Conservation (phyloP, 2,329 filamentous ascomycete species). For the Arthrinium puccinioides region DNA sequence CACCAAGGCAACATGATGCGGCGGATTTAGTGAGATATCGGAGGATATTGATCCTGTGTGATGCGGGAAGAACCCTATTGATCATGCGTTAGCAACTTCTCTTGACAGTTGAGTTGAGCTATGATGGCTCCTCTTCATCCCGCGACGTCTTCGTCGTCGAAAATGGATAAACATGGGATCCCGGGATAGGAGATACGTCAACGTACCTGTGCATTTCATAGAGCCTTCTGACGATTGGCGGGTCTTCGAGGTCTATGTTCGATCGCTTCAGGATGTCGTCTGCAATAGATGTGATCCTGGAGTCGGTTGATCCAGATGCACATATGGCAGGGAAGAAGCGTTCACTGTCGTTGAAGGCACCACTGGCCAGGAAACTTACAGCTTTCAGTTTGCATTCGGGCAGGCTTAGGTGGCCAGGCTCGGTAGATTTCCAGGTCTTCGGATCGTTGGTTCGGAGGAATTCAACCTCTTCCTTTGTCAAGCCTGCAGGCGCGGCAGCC, state of each 20-base stretch:
- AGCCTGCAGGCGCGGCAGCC: slow-evolving; percentile 39
- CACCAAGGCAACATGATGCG: slow-evolving; percentile 61
- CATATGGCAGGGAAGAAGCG: slow-evolving; percentile 78
- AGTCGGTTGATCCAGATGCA: slow-evolving; percentile 76
- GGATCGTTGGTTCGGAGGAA: slow-evolving; percentile 65
- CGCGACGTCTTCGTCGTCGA: too few species aligned
- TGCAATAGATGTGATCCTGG: slow-evolving; percentile 72
- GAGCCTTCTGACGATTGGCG: slow-evolving; percentile 42
- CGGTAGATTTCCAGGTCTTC: slow-evolving; percentile 58
- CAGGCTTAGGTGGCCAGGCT: slow-evolving; percentile 56
- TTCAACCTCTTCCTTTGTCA: slow-evolving; percentile 57
- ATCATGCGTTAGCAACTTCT: background rate
- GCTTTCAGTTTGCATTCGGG: slow-evolving; percentile 63
- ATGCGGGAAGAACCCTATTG: slow-evolving; percentile 56
- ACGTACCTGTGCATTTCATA: slow-evolving; percentile 3
- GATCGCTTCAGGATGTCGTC: slow-evolving; percentile 84
- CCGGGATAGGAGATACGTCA: too few species aligned
- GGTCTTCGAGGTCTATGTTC: slow-evolving; percentile 65
- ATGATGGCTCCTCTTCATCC: too few species aligned
- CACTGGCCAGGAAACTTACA: slow-evolving; percentile 70
- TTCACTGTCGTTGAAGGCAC: slow-evolving; percentile 76
- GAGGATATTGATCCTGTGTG: slow-evolving; percentile 73
- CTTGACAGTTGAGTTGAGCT: too few species aligned
- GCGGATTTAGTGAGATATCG: slow-evolving; percentile 69
- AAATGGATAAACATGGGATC: too few species aligned